phyloP scores from a whole-genome alignment of 179 eudicot genomes.

The Beta lomatogona region DNA sequence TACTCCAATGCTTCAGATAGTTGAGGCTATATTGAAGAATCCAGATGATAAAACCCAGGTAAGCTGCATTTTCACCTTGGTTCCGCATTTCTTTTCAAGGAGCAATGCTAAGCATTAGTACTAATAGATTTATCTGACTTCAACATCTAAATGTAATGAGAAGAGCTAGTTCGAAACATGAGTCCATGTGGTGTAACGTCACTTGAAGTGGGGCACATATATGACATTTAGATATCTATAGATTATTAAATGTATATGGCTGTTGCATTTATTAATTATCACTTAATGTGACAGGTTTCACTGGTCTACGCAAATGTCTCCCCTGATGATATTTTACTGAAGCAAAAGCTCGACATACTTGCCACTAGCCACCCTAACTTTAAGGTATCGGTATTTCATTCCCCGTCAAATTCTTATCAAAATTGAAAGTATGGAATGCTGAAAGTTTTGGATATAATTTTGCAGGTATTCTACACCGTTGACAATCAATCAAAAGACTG shows the following conservation, averaged over 20 bases:
- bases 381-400: slow-evolving; percentile 52
- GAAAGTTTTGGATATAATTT: slow-evolving; percentile 10
- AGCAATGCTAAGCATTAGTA: background rate
- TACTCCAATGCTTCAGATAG: slow-evolving; percentile 97
- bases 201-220: background rate
- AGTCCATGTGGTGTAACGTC: too few species aligned
- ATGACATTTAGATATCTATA: background rate
- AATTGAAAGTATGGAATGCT: slow-evolving; percentile 9
- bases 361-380: slow-evolving; percentile 89
- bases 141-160: too few species aligned
- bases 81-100: background rate
- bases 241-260: background rate
- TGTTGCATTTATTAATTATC: slow-evolving; percentile 7
- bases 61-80: slow-evolving; percentile 18
- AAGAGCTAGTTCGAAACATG: too few species aligned
- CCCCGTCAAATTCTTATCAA: background rate
- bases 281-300: slow-evolving; percentile 58
- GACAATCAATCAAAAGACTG: slow-evolving; percentile 86
- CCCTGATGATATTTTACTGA: slow-evolving; percentile 90
- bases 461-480: slow-evolving; percentile 85
- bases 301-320: slow-evolving; percentile 87
- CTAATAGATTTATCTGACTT: background rate
- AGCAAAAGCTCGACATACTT: slow-evolving; percentile 86
- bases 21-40: slow-evolving; percentile 85
- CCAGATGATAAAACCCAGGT: slow-evolving; percentile 92